Evolutionary conservation across 129 eudicot species (phyloP).

Genomic region (Ambrosia trifida): DNA sequence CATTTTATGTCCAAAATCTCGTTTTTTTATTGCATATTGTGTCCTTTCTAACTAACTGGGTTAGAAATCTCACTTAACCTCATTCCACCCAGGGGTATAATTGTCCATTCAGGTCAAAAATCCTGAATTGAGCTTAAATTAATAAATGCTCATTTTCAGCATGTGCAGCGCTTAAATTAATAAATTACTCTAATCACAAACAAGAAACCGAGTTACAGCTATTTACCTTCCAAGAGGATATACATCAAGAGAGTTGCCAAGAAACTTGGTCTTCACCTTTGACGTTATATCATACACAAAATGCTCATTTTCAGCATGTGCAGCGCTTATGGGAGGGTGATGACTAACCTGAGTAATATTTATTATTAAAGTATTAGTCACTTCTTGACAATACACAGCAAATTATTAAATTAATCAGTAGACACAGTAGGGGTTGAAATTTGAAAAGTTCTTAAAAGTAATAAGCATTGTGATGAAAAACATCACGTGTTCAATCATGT

Average conservation of each 20-base stretch:
- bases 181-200: not conserved
- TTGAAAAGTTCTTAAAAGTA: slow-evolving; percentile 6
- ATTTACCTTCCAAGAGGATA: slow-evolving; percentile 95
- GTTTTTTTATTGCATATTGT: too few species aligned
- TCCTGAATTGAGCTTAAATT: not conserved
- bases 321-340: slow-evolving; percentile 98
- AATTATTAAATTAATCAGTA: slow-evolving; percentile 1
- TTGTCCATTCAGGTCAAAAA: too few species aligned
- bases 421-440: not conserved
- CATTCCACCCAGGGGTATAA: too few species aligned
- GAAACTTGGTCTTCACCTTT: slow-evolving; percentile 87
- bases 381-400: not conserved
- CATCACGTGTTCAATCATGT: slow-evolving; percentile 14
- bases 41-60: too few species aligned
- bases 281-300: slow-evolving; percentile 85
- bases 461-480: slow-evolving; percentile 6
- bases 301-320: slow-evolving; percentile 95
- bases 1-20: too few species aligned
- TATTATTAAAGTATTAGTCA: not conserved
- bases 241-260: slow-evolving; percentile 92
- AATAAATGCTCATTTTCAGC: too few species aligned
- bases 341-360: slow-evolving; percentile 67
- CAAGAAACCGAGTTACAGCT: slow-evolving; percentile 1
- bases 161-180: not conserved
- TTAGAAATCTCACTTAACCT: too few species aligned